Evolutionary conservation across 2,329 filamentous ascomycete genomes (phyloP).

Genomic region (Anthostomella pinea): DNA sequence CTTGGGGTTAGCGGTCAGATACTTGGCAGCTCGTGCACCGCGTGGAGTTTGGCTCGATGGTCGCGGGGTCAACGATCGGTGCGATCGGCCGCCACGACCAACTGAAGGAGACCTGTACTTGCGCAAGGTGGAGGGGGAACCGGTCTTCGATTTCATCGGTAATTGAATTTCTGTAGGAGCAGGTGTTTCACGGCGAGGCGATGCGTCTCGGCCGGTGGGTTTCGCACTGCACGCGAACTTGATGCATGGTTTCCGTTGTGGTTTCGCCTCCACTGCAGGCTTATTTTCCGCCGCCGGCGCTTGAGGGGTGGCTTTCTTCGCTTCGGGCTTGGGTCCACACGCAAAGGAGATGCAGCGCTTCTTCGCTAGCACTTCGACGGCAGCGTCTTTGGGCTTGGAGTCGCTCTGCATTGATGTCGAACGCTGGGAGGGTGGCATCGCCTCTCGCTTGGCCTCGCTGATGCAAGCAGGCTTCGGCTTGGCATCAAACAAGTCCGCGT

Average conservation of each 20-base stretch:
- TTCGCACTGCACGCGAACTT: conserved; percentile 71
- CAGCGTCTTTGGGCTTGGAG: conserved; percentile 48
- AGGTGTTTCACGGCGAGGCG: conserved; percentile 31
- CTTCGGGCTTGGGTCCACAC: conserved; percentile 64
- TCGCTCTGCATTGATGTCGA: conserved; percentile 9
- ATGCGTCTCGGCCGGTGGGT: conserved; percentile 41
- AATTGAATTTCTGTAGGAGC: conserved; percentile 6
- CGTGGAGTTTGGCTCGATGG: conserved; percentile 38
- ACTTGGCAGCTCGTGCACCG: conserved; percentile 41
- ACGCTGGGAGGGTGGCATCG: conserved; percentile 16
- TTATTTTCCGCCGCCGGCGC: conserved; percentile 33
- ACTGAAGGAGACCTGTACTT: conserved; percentile 32
- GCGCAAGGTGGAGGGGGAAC: conserved; percentile 22
- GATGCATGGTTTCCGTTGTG: conserved; percentile 59
- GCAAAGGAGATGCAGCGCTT: conserved; percentile 93
- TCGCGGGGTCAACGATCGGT: conserved; percentile 32
- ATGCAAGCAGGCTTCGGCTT: conserved; percentile 29
- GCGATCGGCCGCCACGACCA: conserved; percentile 22
- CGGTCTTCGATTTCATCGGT: conserved; percentile 14
- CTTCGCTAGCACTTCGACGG: conserved; percentile 64
- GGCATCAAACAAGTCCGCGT: conserved; percentile 26
- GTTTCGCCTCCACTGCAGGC: conserved; percentile 36
- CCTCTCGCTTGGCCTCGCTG: conserved; percentile 23
- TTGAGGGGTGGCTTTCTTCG: conserved; percentile 41
- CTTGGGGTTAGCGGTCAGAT: conserved; percentile 47